Conservation (phyloP, 345 rosid species). For the Excoecaria cochinchinensis region DNA sequence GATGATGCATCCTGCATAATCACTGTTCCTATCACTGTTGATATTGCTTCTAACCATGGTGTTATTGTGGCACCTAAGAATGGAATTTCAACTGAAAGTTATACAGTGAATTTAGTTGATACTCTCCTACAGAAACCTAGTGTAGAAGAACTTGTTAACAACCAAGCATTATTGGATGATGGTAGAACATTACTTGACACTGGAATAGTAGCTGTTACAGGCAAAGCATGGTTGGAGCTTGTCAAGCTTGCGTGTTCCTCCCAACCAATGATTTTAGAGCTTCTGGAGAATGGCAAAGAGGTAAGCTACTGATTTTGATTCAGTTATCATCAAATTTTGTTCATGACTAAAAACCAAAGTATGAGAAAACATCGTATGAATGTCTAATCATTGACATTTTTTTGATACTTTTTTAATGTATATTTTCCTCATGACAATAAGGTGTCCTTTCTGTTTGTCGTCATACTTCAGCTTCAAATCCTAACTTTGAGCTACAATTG, state of each 20-base stretch:
- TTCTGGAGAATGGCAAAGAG: conserved; percentile 68
- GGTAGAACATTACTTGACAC: conserved; percentile 94
- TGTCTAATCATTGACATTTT: background rate
- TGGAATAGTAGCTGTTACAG: conserved; percentile 87
- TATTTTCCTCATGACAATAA: background rate
- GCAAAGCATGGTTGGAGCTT: conserved; percentile 86
- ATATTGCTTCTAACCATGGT: conserved; percentile 93
- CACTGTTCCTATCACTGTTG: conserved; percentile 94
- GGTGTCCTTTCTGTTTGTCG: background rate
- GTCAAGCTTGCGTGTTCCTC: conserved; percentile 72
- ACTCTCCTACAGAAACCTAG: conserved; percentile 91
- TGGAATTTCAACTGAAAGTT: conserved; percentile 39
- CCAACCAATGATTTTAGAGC: conserved; percentile 69
- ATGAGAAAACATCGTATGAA: background rate
- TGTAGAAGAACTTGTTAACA: conserved; percentile 61
- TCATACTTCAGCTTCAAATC: background rate
- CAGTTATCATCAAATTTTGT: background rate
- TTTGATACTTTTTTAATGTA: background rate
- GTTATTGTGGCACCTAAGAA: conserved; percentile 75
- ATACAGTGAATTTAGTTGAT: conserved; percentile 58
- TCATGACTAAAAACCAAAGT: background rate
- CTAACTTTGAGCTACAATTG: background rate
- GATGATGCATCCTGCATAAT: conserved; percentile 77
- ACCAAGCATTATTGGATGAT: conserved; percentile 76
- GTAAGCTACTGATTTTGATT: conserved; percentile 30